These are phyloP conservation scores for Talaromyces sp. DNA, from an alignment of 2,329 filamentous ascomycete species.

Conservation along the genomic window DNA sequence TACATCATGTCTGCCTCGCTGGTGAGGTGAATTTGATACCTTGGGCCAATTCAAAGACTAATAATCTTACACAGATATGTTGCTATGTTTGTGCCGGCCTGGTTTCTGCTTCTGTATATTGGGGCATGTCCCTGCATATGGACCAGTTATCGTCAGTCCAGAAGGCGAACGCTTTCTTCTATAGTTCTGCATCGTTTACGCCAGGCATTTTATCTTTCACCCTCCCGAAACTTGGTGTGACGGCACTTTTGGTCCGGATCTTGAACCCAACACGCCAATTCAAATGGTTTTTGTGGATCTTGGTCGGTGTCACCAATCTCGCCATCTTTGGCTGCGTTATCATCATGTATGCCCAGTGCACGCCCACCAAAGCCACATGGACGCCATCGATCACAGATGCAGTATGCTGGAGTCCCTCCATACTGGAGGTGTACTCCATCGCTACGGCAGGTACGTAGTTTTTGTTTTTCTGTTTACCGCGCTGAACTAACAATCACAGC, in stretches of 20 bases:
- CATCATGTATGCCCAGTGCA: conserved; percentile 41
- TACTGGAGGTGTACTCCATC: conserved; percentile 38
- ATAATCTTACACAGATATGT: conserved; percentile 3
- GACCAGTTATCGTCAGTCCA: conserved; percentile 15
- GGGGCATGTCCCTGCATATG: conserved; percentile 8
- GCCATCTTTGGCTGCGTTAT: conserved; percentile 33
- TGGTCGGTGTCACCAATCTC: conserved; percentile 26
- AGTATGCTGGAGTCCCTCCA: conserved; percentile 30
- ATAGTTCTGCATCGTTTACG: conserved; percentile 23
- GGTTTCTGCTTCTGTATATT: conserved; percentile 5
- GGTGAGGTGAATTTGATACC: neutral
- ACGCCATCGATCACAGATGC: conserved; percentile 22
- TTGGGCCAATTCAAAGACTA: neutral
- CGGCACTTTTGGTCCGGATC: conserved; percentile 22
- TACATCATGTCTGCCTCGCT: conserved; percentile 10
- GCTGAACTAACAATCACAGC: conserved; percentile 14
- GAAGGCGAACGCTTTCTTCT: conserved; percentile 16
- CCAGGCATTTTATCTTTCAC: conserved; percentile 26
- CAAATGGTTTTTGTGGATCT: conserved; percentile 17
- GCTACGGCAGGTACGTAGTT: conserved; percentile 33
- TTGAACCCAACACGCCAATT: conserved; percentile 20
- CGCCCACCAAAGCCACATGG: conserved; percentile 38
- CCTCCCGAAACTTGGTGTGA: conserved; percentile 25
- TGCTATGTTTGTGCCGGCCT: conserved; percentile 7
- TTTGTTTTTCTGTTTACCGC: neutral